phyloP scores from a whole-genome alignment of 2,329 filamentous ascomycete genomes.

The Cercospora berteroae region DNA sequence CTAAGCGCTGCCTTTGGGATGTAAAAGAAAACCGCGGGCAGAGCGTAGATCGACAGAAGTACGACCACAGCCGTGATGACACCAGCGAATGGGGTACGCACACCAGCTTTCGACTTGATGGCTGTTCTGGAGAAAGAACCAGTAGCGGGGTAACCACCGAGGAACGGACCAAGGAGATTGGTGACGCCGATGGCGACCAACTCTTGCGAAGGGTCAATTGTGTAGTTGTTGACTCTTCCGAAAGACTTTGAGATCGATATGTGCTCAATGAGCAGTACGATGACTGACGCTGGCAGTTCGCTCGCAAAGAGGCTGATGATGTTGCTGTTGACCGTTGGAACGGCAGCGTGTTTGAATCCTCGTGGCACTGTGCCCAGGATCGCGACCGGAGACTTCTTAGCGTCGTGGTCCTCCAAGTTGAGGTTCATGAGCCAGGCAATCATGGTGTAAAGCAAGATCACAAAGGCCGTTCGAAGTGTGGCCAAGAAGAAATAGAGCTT shows the following conservation, averaged over 20 bases:
- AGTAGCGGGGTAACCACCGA: constrained; percentile 88
- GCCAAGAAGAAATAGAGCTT: constrained; percentile 87
- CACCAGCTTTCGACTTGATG: constrained; percentile 95
- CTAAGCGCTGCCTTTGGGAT: constrained; percentile 79
- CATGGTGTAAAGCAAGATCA: constrained; percentile 88
- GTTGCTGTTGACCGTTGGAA: constrained; percentile 64
- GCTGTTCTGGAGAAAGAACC: constrained; percentile 95
- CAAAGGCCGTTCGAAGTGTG: constrained; percentile 84
- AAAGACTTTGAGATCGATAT: constrained; percentile 98
- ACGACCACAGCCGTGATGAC: constrained; percentile 84
- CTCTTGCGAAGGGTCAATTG: constrained; percentile 92
- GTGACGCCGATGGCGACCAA: constrained; percentile 90
- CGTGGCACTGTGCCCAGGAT: constrained; percentile 76
- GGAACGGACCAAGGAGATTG: constrained; percentile 85
- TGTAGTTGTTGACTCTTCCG: constrained; percentile 92
- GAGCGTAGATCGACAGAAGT: constrained; percentile 82
- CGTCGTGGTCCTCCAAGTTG: constrained; percentile 45
- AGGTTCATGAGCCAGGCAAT: constrained; percentile 84
- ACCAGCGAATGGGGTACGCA: constrained; percentile 85
- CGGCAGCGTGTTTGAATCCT: constrained; percentile 77
- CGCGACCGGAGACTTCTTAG: constrained; percentile 58
- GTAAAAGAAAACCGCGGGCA: constrained; percentile 88
- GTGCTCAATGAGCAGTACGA: constrained; percentile 94
- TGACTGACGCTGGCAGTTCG: constrained; percentile 79
- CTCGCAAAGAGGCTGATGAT: constrained; percentile 68